phyloP scores from a whole-genome alignment of 345 rosid genomes.

The Eucalyptus polyanthemos region DNA sequence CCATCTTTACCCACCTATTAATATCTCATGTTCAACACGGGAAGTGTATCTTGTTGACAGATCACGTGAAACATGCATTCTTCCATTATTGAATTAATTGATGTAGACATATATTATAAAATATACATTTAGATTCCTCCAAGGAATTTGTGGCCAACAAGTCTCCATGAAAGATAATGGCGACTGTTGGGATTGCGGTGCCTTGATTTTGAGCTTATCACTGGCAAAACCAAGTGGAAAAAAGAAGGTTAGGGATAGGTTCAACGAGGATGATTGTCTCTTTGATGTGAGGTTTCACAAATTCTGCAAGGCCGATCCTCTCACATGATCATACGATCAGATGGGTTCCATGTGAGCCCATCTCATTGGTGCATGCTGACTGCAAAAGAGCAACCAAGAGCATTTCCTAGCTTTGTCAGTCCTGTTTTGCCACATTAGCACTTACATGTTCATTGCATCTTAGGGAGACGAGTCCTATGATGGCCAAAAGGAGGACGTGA shows the following conservation, averaged over 20 bases:
- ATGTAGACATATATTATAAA: too few species aligned
- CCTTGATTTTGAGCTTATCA: background rate
- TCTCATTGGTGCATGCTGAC: background rate
- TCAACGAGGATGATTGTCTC: background rate
- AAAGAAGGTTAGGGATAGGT: background rate
- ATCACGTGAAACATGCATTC: background rate
- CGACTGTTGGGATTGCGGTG: background rate
- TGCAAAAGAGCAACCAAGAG: background rate
- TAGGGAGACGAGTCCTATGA: background rate
- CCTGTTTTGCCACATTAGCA: background rate
- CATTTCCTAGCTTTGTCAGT: background rate
- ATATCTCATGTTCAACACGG: background rate
- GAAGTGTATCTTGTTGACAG: background rate
- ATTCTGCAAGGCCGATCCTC: background rate
- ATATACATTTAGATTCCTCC: background rate
- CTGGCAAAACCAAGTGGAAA: background rate
- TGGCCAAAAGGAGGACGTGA: background rate
- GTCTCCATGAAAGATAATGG: background rate
- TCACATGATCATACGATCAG: background rate
- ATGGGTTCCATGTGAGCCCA: background rate
- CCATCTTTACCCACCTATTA: background rate
- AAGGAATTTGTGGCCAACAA: background rate
- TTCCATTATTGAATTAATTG: background rate
- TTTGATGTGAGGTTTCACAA: background rate
- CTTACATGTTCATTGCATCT: background rate